Evolutionary conservation across 2,329 filamentous ascomycete genomes (phyloP), one percentile per base, ranked within the genome.

Genomic region (Fusarium kyushuense): DNA sequence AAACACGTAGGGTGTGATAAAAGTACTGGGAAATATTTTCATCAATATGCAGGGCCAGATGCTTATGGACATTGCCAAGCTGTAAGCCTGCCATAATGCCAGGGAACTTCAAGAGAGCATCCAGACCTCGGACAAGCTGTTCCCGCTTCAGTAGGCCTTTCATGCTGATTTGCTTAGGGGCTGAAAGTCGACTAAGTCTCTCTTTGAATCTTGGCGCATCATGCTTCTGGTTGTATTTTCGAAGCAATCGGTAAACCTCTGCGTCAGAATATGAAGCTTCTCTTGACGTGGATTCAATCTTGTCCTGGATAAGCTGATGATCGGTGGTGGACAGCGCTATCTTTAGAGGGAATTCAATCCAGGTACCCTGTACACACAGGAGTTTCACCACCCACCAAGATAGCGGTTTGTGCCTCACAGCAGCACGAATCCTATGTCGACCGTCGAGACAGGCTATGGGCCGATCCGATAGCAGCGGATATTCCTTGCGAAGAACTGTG

Each of bases 381-480:
- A 54, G 29, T 14, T 35, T 54, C 29, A 54, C 49, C 38, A 43
- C 49, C 49, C 49, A 54, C 49, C 49, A 54, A 19, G 49, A 54
- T 16, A 43, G 29, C 10, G 49, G 49, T n/a, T 35, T 33, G 29
- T 54, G 27, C 21, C 29, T 17, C 19, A 32, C 17, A 17, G 29
- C 29, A 14, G 49, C 49, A 33, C 49, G 27, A 17, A 54, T 33
- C 29, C 49, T 54, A 17, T 54, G 49, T 17, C 29, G 27, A 10
- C 49, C 49, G 21, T 54, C 49, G 23, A 54, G 49, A 25, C 49
- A 54, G 23, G 49, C 49, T 54, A 54, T 54, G 27, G 19, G 49
- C n/a, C 16, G 38, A 25, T 35, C 29, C 5, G 17, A 54, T 23
- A 54, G 23, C 14, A 54, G 49, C 8, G 49, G 49, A 6, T 54